phyloP scores from a whole-genome alignment of 305 asterid species.

The Salvia sclarea region DNA sequence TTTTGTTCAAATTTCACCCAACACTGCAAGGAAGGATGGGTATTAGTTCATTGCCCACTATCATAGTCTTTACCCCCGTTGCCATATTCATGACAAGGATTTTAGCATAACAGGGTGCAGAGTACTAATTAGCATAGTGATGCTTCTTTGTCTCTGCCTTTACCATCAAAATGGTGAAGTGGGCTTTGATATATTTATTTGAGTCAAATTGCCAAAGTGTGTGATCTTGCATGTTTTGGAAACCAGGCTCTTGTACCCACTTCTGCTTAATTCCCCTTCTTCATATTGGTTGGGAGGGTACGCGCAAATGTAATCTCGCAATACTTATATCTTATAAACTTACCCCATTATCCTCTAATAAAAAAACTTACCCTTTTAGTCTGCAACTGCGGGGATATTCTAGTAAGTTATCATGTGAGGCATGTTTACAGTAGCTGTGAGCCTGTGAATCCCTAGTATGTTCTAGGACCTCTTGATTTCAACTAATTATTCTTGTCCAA shows the following conservation, averaged over 20 bases:
- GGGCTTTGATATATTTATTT: slow-evolving; percentile 1
- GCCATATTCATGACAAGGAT: slow-evolving; percentile 1
- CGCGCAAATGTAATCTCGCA: neutral
- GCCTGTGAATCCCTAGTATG: neutral
- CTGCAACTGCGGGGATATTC: neutral
- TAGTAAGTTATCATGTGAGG: neutral
- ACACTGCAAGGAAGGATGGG: neutral
- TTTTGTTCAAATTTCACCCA: neutral
- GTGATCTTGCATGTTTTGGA: slow-evolving; percentile 11
- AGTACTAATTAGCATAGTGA: slow-evolving; percentile 9
- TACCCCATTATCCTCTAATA: too few relatives aligned
- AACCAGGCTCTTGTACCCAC: slow-evolving; percentile 9
- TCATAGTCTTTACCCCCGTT: slow-evolving; percentile 1
- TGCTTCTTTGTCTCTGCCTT: neutral
- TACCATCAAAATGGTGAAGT: slow-evolving; percentile 6
- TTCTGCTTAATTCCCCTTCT: too few relatives aligned
- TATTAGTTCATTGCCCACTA: neutral
- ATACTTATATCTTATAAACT: slow-evolving; percentile 1
- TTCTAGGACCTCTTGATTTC: slow-evolving; percentile 6
- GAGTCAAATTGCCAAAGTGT: slow-evolving; percentile 20
- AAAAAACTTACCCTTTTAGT: neutral
- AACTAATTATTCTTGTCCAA: neutral
- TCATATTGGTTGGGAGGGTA: slow-evolving; percentile 17
- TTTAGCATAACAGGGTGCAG: slow-evolving; percentile 16
- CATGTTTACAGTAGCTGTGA: neutral